phyloP scores from a whole-genome alignment of 2,329 filamentous ascomycete genomes.

The Aspergillus transmontanensis region DNA sequence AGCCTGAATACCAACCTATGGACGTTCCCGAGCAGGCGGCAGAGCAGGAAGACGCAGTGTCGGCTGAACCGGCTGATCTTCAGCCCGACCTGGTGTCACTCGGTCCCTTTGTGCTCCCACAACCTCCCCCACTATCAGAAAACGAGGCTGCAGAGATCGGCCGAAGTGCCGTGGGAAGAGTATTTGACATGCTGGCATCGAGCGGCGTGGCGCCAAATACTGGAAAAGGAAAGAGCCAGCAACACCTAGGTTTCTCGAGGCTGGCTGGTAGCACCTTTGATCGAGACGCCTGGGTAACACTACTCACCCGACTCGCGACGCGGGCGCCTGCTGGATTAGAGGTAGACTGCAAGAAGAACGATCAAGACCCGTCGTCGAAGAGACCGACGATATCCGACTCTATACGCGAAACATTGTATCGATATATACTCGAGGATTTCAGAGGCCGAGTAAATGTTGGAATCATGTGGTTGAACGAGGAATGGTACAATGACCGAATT shows the following conservation, averaged over 20 bases:
- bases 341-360: conserved; percentile 35
- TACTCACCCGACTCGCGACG: conserved; percentile 83
- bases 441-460: conserved; percentile 85
- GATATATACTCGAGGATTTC: conserved; percentile 90
- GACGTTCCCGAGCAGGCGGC: conserved; percentile 50
- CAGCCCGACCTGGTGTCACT: conserved; percentile 63
- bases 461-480: conserved; percentile 92
- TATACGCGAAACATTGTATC: conserved; percentile 79
- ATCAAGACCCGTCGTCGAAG: conserved; percentile 26
- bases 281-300: conserved; percentile 85
- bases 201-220: conserved; percentile 65
- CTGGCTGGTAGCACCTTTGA: conserved; percentile 83
- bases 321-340: conserved; percentile 73
- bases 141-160: conserved; percentile 74
- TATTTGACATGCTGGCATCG: conserved; percentile 75
- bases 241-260: conserved; percentile 74
- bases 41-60: conserved; percentile 66
- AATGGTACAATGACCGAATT: conserved; percentile 91
- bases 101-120: conserved; percentile 76
- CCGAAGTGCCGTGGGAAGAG: conserved; percentile 71
- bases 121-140: conserved; percentile 71
- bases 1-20: conserved; percentile 78
- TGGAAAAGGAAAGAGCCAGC: conserved; percentile 55
- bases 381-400: conserved; percentile 55
- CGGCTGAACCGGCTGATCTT: conserved; percentile 74